Conservation (phyloP, 352 stramenopile species). For the Phytophthora podocarpi region DNA sequence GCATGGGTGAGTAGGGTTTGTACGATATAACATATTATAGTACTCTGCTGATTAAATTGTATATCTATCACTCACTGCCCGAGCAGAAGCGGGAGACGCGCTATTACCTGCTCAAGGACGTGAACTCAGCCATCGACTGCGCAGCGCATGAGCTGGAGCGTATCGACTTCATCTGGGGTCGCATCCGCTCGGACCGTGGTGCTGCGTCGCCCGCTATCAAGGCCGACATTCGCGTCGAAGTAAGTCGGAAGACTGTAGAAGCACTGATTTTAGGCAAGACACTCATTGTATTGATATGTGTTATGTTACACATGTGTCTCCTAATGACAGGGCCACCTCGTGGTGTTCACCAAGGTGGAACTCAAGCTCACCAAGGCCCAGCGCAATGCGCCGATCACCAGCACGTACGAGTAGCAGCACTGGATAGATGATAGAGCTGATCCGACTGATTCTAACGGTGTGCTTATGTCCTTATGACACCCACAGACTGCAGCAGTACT, state of each 20-base stretch:
- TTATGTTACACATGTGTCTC: conserved; percentile 14
- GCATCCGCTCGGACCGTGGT: conserved; percentile 69
- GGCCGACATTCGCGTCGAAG: conserved; percentile 74
- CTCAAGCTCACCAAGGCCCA: conserved; percentile 66
- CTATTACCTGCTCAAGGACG: conserved; percentile 64
- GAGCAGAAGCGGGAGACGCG: conserved; percentile 65
- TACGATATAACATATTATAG: neutral
- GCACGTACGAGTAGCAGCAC: conserved; percentile 41
- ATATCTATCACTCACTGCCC: neutral
- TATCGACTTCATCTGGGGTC: conserved; percentile 84
- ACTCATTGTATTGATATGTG: conserved; percentile 6
- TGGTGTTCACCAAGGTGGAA: conserved; percentile 74
- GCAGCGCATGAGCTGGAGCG: conserved; percentile 74
- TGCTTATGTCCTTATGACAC: neutral
- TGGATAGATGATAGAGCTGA: neutral
- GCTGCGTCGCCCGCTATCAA: conserved; percentile 55
- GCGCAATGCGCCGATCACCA: conserved; percentile 53
- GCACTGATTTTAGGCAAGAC: conserved; percentile 15
- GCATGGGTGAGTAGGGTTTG: conserved; percentile 45
- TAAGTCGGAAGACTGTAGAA: conserved; percentile 8
- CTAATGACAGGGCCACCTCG: conserved; percentile 64
- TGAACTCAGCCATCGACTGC: conserved; percentile 50
- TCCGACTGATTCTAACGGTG: conserved; percentile 10
- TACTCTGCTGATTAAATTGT: conserved; percentile 8
- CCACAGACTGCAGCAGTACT: conserved; percentile 77